Evolutionary conservation across 2,329 filamentous ascomycete species (phyloP).

Genomic region (Botrytis fragariae): DNA sequence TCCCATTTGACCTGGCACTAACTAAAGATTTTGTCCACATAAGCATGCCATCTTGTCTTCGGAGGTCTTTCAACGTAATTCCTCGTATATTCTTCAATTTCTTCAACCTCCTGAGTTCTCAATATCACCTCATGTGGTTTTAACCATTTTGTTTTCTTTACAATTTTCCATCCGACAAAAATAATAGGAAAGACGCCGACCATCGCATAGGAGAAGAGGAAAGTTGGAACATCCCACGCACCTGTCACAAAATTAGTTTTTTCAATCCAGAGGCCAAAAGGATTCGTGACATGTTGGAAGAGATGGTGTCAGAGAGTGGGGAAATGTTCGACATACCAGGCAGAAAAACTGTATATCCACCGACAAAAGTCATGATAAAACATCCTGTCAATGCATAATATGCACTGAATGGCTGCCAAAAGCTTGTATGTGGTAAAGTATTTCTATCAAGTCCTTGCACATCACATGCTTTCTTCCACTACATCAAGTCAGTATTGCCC

Average conservation of each 20-base stretch:
- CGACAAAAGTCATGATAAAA: constrained; percentile 58
- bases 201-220: constrained; percentile 60
- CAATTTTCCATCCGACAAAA: constrained; percentile 59
- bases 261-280: background rate
- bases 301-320: too few relatives aligned
- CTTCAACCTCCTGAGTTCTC: constrained; percentile 50
- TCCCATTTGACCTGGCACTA: background rate
- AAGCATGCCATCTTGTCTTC: constrained; percentile 30
- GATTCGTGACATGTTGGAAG: background rate
- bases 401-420: constrained; percentile 56
- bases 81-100: constrained; percentile 60
- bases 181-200: constrained; percentile 58
- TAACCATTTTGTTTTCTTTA: constrained; percentile 54
- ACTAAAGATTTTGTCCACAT: constrained; percentile 31
- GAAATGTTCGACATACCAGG: constrained; percentile 36
- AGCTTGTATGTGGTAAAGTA: constrained; percentile 50
- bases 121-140: constrained; percentile 55
- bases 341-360: constrained; percentile 61
- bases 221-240: constrained; percentile 58
- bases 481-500: background rate
- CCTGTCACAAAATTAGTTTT: constrained; percentile 7
- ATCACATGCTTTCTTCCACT: constrained; percentile 52
- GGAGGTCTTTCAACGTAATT: constrained; percentile 45
- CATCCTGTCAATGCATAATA: constrained; percentile 52
- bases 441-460: constrained; percentile 45